These are phyloP conservation scores for Phoenix dactylifera DNA, from an alignment of 176 grass and related monocot species.

Conservation along the genomic window DNA sequence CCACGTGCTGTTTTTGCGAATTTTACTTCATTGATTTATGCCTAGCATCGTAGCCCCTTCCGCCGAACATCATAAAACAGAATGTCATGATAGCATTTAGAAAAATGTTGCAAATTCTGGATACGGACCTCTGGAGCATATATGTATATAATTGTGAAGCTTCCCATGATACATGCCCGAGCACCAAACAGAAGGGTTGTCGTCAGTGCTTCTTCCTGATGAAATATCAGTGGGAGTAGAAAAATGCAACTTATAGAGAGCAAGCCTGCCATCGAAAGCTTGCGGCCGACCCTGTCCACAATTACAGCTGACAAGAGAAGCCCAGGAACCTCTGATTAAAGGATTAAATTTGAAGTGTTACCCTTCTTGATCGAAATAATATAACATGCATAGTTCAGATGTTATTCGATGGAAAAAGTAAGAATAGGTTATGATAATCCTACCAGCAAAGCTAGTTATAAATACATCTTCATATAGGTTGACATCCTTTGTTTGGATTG, in stretches of 20 bases:
- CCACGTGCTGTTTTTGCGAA: no score
- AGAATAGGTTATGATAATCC: constrained; percentile 1
- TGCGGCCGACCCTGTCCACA: constrained; percentile 81
- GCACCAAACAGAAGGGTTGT: constrained; percentile 69
- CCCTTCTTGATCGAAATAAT: no score
- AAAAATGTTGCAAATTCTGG: not conserved
- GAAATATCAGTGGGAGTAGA: constrained; percentile 72
- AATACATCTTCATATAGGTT: constrained; percentile 86
- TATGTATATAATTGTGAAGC: constrained; percentile 88
- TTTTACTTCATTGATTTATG: no score
- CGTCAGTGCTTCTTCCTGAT: constrained; percentile 48
- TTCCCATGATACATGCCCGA: constrained; percentile 70
- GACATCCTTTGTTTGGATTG: constrained; percentile 38
- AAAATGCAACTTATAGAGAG: constrained; percentile 72
- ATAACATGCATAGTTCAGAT: no score
- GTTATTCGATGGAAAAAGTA: not conserved
- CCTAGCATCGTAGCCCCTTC: no score
- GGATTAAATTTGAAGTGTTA: not conserved
- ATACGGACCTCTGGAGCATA: constrained; percentile 87
- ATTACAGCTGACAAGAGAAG: constrained; percentile 59
- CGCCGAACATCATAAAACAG: no score
- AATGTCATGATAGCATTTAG: not conserved
- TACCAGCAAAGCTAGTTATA: constrained; percentile 94
- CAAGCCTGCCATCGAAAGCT: constrained; percentile 86
- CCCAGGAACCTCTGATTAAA: constrained; percentile 82